Evolutionary conservation across 2,329 filamentous ascomycete species (phyloP), one percentile per base, ranked within the genome.

Genomic region (Botryotinia narcissicola): DNA sequence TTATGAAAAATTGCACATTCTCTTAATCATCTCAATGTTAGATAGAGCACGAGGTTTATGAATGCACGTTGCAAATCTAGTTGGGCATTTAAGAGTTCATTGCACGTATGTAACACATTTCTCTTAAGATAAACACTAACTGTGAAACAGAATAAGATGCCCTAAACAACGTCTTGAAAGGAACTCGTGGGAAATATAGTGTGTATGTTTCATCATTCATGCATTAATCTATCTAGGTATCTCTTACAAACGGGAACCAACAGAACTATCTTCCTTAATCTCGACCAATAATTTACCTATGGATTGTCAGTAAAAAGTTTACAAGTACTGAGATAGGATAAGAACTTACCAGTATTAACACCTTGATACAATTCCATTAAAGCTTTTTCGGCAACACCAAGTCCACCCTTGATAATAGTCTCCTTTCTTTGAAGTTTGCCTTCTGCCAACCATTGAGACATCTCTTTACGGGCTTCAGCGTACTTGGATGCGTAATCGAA

Each of bases 391-490:
- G 91, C 91, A 51, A 85, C 85, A 73, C 84, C 83, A 20, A 94
- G 82, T 0, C 92, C 92, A n/a, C 92, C 92, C 77, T 87, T 87
- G 75, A 94, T 82, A 73, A 95, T 87, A 3, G 90, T 91, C 82
- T 94, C 91, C 80, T 90, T 90, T 73, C 89, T 84, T 86, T 92
- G 89, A 75, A 95, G 82, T 83, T 90, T 93, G 68, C 92, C 92
- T 80, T 93, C 89, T 2, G 84, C 83, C n/a, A 93, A 80, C 92
- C 92, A 94, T 75, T 87, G 81, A 1, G 86, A 86, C 22, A 94
- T 83, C 77, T 93, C 86, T 79, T 86, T 84, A 76, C 87, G 82
- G 0, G 91, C 92, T 60, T 83, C 81, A 0, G 85, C 79, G 80
- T 87, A 92, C 78, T 91, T 85, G 70, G 86, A 83, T 7, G 81